These are phyloP conservation scores for Cyclotella distinguenda DNA, from an alignment of 108 stramenopile species.

Conservation along the genomic window DNA sequence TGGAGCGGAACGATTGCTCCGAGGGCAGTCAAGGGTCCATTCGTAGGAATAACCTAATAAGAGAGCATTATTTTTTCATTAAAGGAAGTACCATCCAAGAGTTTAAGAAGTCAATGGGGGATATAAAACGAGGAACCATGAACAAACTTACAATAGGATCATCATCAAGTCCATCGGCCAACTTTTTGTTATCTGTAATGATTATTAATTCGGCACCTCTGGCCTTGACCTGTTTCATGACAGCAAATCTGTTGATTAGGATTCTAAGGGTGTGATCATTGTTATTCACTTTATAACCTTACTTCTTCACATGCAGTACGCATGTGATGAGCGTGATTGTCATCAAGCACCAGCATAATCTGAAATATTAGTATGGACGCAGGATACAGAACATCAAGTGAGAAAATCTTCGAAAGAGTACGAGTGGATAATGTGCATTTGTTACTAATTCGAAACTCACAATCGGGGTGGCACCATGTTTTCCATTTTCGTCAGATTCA, in stretches of 20 bases:
- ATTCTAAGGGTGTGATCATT: background rate
- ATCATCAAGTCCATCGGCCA: slow-evolving; percentile 72
- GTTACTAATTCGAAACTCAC: too few species aligned
- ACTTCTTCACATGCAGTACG: slow-evolving; percentile 68
- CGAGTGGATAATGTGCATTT: too few species aligned
- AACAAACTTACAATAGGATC: slow-evolving; percentile 51
- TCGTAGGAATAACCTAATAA: slow-evolving; percentile 61
- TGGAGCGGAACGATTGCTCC: slow-evolving; percentile 77
- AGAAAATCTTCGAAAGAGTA: too few species aligned
- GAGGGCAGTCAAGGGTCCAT: slow-evolving; percentile 75
- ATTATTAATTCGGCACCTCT: slow-evolving; percentile 78
- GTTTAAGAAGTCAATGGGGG: background rate
- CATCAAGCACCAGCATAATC: slow-evolving; percentile 80
- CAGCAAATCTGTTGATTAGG: background rate
- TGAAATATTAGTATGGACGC: too few species aligned
- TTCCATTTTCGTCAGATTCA: slow-evolving; percentile 59
- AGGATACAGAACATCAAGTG: too few species aligned
- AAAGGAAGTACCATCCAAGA: background rate
- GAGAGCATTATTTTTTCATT: background rate
- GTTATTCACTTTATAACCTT: background rate
- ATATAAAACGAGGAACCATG: background rate
- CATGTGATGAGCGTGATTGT: slow-evolving; percentile 76
- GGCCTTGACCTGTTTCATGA: slow-evolving; percentile 55
- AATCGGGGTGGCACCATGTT: slow-evolving; percentile 78
- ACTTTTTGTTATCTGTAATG: slow-evolving; percentile 60